Percentiles rank a stretch among this genome's conserved stretches.
Evolutionary conservation across 306 rosid genomes (phyloP).

Genomic region (Spatholobus suberectus): DNA sequence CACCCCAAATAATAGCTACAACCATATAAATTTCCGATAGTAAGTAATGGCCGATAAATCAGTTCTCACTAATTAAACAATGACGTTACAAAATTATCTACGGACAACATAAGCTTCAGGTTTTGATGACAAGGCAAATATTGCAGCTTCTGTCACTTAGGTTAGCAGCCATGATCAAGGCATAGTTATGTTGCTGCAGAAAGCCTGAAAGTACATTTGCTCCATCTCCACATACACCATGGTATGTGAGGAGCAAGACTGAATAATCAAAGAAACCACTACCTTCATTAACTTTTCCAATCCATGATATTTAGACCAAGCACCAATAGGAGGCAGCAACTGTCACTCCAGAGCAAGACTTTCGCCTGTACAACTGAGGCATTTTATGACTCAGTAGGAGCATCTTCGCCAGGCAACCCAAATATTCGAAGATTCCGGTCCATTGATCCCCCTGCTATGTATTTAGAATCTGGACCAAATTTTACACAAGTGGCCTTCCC

Average conservation of each 20-base stretch:
- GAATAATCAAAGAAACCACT: conserved; percentile 45
- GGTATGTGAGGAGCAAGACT: conserved; percentile 34
- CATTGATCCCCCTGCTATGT: conserved; percentile 90
- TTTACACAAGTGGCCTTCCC: conserved; percentile 82
- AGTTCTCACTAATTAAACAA: conserved; percentile 46
- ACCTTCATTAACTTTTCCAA: conserved; percentile 44
- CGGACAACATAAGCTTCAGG: conserved; percentile 34
- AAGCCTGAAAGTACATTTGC: conserved; percentile 43
- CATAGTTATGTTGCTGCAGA: conserved; percentile 49
- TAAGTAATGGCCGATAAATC: conserved; percentile 33
- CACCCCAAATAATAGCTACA: background rate
- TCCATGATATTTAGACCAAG: conserved; percentile 38
- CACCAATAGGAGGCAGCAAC: conserved; percentile 47
- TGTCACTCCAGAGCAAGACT: conserved; percentile 15
- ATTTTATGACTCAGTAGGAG: conserved; percentile 54
- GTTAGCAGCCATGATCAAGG: conserved; percentile 40
- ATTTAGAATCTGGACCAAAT: conserved; percentile 90
- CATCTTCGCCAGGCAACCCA: conserved; percentile 71
- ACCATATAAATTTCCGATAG: conserved; percentile 17
- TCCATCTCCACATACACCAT: conserved; percentile 30
- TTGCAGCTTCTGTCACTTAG: conserved; percentile 36
- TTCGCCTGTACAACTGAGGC: background rate
- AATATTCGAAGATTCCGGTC: conserved; percentile 95
- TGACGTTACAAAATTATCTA: conserved; percentile 43
- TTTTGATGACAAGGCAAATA: conserved; percentile 40